These are phyloP conservation scores for Vinca minor DNA, from an alignment of 257 asterid genomes.

Conservation along the genomic window DNA sequence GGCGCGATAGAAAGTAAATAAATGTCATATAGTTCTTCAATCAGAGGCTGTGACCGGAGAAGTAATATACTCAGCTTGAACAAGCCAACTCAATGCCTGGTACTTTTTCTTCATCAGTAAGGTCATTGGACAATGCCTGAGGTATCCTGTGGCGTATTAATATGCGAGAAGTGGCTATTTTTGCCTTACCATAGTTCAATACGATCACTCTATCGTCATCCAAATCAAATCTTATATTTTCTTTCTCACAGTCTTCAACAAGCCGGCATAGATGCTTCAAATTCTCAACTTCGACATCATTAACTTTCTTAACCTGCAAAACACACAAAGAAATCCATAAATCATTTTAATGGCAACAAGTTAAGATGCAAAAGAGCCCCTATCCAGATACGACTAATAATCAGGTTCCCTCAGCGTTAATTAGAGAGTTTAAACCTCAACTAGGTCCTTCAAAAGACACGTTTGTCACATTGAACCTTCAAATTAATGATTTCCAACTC, in stretches of 20 bases:
- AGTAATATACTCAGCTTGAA: conserved; percentile 27
- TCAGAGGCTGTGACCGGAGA: background rate
- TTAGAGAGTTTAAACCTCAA: background rate
- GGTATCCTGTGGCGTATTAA: conserved; percentile 83
- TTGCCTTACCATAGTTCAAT: conserved; percentile 58
- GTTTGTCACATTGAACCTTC: no score
- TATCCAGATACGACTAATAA: background rate
- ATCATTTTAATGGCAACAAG: background rate
- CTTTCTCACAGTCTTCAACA: conserved; percentile 56
- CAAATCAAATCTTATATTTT: conserved; percentile 70
- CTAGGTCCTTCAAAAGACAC: background rate
- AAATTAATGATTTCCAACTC: no score
- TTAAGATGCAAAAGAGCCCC: background rate
- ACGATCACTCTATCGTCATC: conserved; percentile 86
- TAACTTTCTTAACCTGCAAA: conserved; percentile 83
- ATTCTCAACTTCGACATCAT: conserved; percentile 63
- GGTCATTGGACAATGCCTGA: conserved; percentile 58
- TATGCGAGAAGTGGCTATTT: conserved; percentile 69
- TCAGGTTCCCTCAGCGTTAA: background rate
- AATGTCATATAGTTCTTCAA: background rate
- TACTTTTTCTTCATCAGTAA: conserved; percentile 32
- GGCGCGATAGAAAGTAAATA: background rate
- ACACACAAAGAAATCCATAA: background rate
- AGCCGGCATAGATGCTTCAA: conserved; percentile 72
- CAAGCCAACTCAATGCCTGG: conserved; percentile 34